Percentiles rank a stretch among this genome's conserved stretches.
Evolutionary conservation across 495 filamentous ascomycete species (phyloP).

Genomic region (Penicillium ucsense): DNA sequence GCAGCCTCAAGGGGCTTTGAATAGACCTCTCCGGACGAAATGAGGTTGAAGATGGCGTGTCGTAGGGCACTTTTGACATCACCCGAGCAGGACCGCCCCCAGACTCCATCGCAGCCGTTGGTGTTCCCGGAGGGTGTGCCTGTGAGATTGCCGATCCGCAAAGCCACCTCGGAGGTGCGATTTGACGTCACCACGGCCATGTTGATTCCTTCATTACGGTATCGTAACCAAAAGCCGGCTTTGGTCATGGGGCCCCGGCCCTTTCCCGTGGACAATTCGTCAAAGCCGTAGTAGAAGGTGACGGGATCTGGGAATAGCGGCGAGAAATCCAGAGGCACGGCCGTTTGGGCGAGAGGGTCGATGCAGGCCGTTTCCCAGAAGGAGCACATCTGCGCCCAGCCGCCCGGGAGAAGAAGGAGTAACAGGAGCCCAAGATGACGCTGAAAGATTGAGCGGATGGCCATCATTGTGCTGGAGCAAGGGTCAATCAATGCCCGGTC

Average conservation of each 20-base stretch:
- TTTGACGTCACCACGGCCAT: conserved; percentile 24
- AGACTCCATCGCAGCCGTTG: conserved; percentile 36
- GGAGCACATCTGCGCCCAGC: conserved; percentile 26
- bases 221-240: conserved; percentile 32
- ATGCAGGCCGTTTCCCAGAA: conserved; percentile 34
- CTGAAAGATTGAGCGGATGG: conserved; percentile 4
- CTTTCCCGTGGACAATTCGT: conserved; percentile 24
- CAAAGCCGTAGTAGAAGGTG: conserved; percentile 33
- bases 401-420: conserved; percentile 10
- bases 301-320: conserved; percentile 30
- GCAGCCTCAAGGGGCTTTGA: conserved; percentile 22
- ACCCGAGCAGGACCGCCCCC: conserved; percentile 26
- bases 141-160: conserved; percentile 34
- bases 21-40: conserved; percentile 20
- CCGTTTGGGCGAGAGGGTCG: conserved; percentile 35
- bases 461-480: conserved; percentile 13
- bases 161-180: conserved; percentile 30
- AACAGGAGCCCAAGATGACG: conserved; percentile 14
- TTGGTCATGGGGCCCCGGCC: conserved; percentile 32
- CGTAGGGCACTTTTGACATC: conserved; percentile 24
- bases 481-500: no score
- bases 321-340: conserved; percentile 26
- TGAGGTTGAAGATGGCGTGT: conserved; percentile 19
- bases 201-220: conserved; percentile 23
- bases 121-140: conserved; percentile 25